Percentiles rank a stretch among this genome's conserved stretches.
These are phyloP conservation scores for Penicillium sp. DNA, from an alignment of 2,329 filamentous ascomycete genomes.

Conservation along the genomic window DNA sequence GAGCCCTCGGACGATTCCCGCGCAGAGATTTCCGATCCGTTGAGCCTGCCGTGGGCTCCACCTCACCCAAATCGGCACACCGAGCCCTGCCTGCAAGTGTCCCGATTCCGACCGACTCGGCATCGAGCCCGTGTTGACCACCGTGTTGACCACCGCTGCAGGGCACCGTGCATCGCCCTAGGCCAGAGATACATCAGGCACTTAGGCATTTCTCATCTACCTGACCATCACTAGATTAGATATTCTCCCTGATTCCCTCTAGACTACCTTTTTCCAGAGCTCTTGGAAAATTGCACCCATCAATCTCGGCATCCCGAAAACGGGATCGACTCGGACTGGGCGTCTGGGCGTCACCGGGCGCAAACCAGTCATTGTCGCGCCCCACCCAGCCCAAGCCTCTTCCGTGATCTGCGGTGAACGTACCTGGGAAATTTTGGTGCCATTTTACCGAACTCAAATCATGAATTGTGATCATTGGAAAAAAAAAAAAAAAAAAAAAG, in stretches of 20 bases:
- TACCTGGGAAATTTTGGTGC: not conserved
- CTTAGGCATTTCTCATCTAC: not conserved
- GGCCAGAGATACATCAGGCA: not conserved
- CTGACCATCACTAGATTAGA: not conserved
- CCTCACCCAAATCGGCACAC: slow-evolving; percentile 24
- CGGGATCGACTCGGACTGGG: slow-evolving; percentile 17
- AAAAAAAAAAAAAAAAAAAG: slow-evolving; percentile 4
- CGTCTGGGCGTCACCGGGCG: not conserved
- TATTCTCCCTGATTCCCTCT: not conserved
- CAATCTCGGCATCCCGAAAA: slow-evolving; percentile 20
- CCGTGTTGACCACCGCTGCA: not conserved
- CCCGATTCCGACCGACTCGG: slow-evolving; percentile 21
- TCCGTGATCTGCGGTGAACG: slow-evolving; percentile 20
- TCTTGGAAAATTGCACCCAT: not conserved
- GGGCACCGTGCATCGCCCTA: not conserved
- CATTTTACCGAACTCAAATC: not conserved
- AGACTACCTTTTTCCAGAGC: not conserved
- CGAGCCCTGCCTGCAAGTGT: slow-evolving; percentile 12
- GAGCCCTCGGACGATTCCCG: slow-evolving; percentile 19
- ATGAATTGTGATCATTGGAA: no score
- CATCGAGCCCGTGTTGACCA: slow-evolving; percentile 9
- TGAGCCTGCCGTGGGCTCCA: slow-evolving; percentile 12
- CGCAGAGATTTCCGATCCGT: slow-evolving; percentile 20
- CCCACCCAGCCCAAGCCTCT: slow-evolving; percentile 16
- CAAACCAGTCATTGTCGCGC: slow-evolving; percentile 8